Base-by-base conservation (phyloP, 2,329 filamentous ascomycete species). In the Fusarium chaquense region DNA sequence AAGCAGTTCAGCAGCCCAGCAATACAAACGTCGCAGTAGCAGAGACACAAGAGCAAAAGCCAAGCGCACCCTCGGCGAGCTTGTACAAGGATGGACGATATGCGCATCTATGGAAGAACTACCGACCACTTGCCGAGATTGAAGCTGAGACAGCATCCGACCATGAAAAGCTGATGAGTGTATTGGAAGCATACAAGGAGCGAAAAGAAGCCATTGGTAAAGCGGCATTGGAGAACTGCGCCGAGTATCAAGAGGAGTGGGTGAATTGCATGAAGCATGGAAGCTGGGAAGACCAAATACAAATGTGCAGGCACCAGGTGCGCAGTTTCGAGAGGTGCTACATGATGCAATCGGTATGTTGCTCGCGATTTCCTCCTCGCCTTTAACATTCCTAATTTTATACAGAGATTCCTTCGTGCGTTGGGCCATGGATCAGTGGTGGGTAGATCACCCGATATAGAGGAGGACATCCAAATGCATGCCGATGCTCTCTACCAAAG, bases 401-500 rank as follows among this genome's bases (percentile, higher is more conserved):
- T 13, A 22, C 67, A 94, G 87, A 91, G 95, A 79, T 94, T 99
- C 73, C 83, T 99, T 30, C 94, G 95, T 80, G 94, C 94, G 2
- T 82, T 99, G 20, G 96, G 96, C 6, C 98, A 98, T 78, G 86
- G 97, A 35, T 87, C 89, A 10, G 88, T 88, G 28, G 83, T 88
- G 66, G 87, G 91, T 45, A 87, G 90, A 24, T 83, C 90, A 11
- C 82, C 85, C 1, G 86, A 90, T 32, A 86, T 92, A 53, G 92
- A 97, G 74, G 94, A 98, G 78, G 88, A 91, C 72, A 93, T 99
- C 66, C 96, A 98, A 81, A 93, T 98, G 90, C 94, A 98, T 79
- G 95, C 95, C 62, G 96, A 99, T 82, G 89, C 88, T 68, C 85
- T 99, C 41, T 99, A 94, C 80, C 92, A 95, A 75, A 89, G 91